A percentile compares a stretch with the other conserved stretches of the same genome.
These are phyloP conservation scores for Cyclanthera cordifolia DNA, from an alignment of 306 rosid species.

Conservation along the genomic window DNA sequence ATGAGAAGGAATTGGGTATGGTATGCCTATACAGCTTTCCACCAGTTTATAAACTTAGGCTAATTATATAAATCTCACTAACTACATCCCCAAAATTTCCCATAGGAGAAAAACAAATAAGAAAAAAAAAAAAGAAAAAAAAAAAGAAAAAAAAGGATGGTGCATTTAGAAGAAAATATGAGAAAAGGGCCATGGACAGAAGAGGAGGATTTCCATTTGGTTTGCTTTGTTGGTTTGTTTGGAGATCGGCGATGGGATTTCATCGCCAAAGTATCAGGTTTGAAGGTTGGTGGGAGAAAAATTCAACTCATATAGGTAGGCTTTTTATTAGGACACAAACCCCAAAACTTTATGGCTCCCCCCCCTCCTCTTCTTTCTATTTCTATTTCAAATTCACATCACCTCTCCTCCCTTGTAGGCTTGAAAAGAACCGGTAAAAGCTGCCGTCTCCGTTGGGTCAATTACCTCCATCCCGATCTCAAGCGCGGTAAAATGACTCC, in stretches of 20 bases:
- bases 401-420: slow-evolving; percentile 37
- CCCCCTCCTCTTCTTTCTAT: not conserved
- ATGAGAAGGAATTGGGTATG: not conserved
- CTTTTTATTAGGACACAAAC: slow-evolving; percentile 27
- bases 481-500: slow-evolving; percentile 82
- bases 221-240: slow-evolving; percentile 62
- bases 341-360: not conserved
- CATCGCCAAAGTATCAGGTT: slow-evolving; percentile 97
- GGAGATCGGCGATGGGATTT: slow-evolving; percentile 98
- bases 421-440: slow-evolving; percentile 94
- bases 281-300: slow-evolving; percentile 99
- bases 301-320: slow-evolving; percentile 48
- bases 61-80: slow-evolving; percentile 4
- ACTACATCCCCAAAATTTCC: not conserved
- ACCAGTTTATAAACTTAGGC: not conserved
- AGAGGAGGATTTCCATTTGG: slow-evolving; percentile 74
- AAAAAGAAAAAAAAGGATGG: slow-evolving; percentile 13
- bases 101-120: not conserved
- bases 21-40: not conserved
- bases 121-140: not conserved
- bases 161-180: slow-evolving; percentile 13
- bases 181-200: slow-evolving; percentile 97
- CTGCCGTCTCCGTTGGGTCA: slow-evolving; percentile 94
- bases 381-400: not conserved
- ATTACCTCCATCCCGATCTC: slow-evolving; percentile 92